Evolutionary conservation across 1,284 basidiomycete species (phyloP), one percentile per base, ranked within the genome.

Genomic region (Bondarzewia mesenterica): DNA sequence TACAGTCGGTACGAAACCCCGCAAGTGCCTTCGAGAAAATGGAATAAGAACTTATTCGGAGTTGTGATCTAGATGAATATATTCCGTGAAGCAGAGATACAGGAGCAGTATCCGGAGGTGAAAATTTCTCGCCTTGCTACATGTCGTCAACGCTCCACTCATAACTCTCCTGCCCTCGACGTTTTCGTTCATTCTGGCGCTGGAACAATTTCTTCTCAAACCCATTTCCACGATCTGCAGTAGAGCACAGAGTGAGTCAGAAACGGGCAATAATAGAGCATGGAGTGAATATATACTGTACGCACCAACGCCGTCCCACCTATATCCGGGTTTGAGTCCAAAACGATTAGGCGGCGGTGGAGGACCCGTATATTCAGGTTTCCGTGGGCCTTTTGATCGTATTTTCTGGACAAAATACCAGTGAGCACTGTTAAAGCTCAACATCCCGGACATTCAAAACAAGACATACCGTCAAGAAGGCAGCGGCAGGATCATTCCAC

Each of bases 241-340:
- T n/a, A n/a, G n/a, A n/a, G n/a, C n/a, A n/a, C n/a, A n/a, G n/a
- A n/a, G n/a, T n/a, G n/a, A n/a, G n/a, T n/a, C n/a, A n/a, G n/a
- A n/a, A n/a, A n/a, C n/a, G n/a, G n/a, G n/a, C n/a, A n/a, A n/a
- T n/a, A n/a, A n/a, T n/a, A n/a, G n/a, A 32, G 29, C 42, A 26
- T 41, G 32, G 41, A n/a, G n/a, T 35, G n/a, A n/a, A 35, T 18
- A 32, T 35, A 20, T 35, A n/a, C n/a, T n/a, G n/a, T 26, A 80
- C 81, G 62, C 58, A 93, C 91, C 90, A 49, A 94, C 92, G 41
- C 92, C 93, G 63, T 98, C 95, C 95, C 94, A 99, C 57, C 95
- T 77, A 63, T 94, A 94, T 0, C 95, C 95, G 8, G 95, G 95
- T 49, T 80, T 83, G 55, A 99, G 97, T 21, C 85, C 85, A 65